These are phyloP conservation scores for Desmodesmus armatus DNA, from an alignment of 139 green algal species.

Conservation along the genomic window DNA sequence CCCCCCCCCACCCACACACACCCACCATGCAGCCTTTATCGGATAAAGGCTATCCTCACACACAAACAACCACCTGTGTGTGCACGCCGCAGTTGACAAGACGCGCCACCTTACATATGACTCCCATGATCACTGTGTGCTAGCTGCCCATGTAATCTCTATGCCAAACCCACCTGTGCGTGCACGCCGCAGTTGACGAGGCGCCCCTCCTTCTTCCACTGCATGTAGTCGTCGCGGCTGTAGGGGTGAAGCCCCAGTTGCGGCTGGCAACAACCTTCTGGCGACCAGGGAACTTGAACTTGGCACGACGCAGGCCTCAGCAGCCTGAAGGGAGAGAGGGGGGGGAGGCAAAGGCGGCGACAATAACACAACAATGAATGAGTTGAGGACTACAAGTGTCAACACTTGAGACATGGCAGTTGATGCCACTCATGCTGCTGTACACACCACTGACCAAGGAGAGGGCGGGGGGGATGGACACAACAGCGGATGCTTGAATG, in stretches of 20 bases:
- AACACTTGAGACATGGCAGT: neutral
- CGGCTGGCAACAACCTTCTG: slow-evolving; percentile 97
- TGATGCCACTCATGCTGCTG: neutral
- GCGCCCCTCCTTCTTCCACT: slow-evolving; percentile 95
- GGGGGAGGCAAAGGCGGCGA: neutral
- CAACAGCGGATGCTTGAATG: too few species aligned
- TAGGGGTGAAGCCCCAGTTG: slow-evolving; percentile 99
- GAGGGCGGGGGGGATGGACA: too few species aligned
- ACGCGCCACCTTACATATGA: neutral
- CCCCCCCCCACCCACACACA: too few species aligned
- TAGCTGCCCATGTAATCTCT: too few species aligned
- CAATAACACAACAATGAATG: too few species aligned
- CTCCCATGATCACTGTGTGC: neutral
- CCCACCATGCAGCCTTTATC: too few species aligned
- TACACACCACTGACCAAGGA: too few species aligned
- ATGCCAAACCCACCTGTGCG: slow-evolving; percentile 67
- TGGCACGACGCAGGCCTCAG: slow-evolving; percentile 98
- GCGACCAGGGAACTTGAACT: slow-evolving; percentile 99
- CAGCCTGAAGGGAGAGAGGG: slow-evolving; percentile 63
- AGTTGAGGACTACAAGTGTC: too few species aligned
- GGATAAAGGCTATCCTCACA: too few species aligned
- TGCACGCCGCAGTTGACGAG: slow-evolving; percentile 90
- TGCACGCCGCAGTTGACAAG: neutral
- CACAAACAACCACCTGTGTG: too few species aligned
- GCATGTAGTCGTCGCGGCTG: slow-evolving; percentile 89